phyloP scores from a whole-genome alignment of 2,329 filamentous ascomycete species.

The Diplocarpon rosae region DNA sequence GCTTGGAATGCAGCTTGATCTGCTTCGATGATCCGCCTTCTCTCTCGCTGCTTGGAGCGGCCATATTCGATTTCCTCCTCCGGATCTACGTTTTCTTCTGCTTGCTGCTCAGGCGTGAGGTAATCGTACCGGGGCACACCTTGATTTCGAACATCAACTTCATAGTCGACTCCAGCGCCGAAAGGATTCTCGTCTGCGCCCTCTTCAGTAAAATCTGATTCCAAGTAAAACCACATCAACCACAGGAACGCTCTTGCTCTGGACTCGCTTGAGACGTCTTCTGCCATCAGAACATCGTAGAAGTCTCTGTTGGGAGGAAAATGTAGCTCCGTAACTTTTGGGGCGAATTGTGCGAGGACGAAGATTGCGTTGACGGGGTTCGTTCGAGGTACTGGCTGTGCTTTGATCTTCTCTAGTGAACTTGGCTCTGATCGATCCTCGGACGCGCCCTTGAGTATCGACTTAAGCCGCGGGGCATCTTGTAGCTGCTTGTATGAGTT shows the following conservation, averaged over 20 bases:
- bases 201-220: conserved; percentile 86
- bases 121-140: conserved; percentile 56
- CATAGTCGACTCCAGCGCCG: conserved; percentile 58
- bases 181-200: conserved; percentile 87
- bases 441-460: conserved; percentile 90
- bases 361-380: conserved; percentile 98
- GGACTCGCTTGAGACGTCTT: conserved; percentile 68
- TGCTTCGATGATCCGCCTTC: conserved; percentile 63
- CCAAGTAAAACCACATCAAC: conserved; percentile 99
- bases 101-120: conserved; percentile 55
- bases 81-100: conserved; percentile 63
- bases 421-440: conserved; percentile 82
- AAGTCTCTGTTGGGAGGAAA: conserved; percentile 82
- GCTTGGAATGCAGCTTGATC: conserved; percentile 44
- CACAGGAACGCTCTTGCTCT: conserved; percentile 85
- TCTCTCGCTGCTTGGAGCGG: conserved; percentile 60
- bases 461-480: conserved; percentile 90
- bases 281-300: conserved; percentile 92
- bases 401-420: conserved; percentile 72
- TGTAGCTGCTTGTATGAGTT: conserved; percentile 97
- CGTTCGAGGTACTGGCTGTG: conserved; percentile 60
- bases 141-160: conserved; percentile 52
- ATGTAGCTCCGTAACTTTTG: conserved; percentile 86
- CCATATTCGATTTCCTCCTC: conserved; percentile 60
- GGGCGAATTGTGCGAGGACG: conserved; percentile 78